Percentiles rank a stretch among this genome's conserved stretches.
These are phyloP conservation scores for barrel medic (Medicago truncatula) DNA, from an alignment of 306 rosid genomes.

Conservation along the genomic window MtrunA17r5.0-ANR NC_053049.1:34390501-34391000, in stretches of 20 bases:
- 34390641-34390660: background rate
- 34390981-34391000: slow-evolving; percentile 16
- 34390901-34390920: too few species aligned
- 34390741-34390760: too few species aligned
- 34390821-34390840: slow-evolving; percentile 23
- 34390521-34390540: background rate
- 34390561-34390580: background rate
- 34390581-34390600: background rate
- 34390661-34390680: background rate
- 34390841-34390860: slow-evolving; percentile 3
- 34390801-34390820: background rate
- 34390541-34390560: background rate
- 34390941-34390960: background rate
- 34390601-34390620: background rate
- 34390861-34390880: slow-evolving; percentile 13
- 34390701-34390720: slow-evolving; percentile 1
- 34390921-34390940: too few species aligned
- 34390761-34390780: background rate
- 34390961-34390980: slow-evolving; percentile 4
- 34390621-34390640: background rate
- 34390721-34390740: background rate
- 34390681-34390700: slow-evolving; percentile 14
- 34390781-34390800: background rate
- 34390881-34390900: background rate
- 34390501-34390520: background rate